Evolutionary conservation across 169 alveolate species (phyloP).

Genomic region (Theileria sp.): DNA sequence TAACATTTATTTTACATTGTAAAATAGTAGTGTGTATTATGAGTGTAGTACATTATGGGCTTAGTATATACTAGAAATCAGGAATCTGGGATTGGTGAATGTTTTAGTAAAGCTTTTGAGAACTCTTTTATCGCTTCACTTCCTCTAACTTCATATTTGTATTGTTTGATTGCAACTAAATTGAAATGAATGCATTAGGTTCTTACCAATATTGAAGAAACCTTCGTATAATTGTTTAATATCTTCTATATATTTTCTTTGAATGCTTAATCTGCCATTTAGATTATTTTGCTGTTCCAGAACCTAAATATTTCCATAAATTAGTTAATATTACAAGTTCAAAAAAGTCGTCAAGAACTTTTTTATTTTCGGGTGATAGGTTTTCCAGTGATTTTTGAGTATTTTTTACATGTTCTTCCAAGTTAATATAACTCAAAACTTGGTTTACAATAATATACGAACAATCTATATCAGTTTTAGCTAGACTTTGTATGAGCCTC

Average conservation of each 20-base stretch:
- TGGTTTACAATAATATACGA: conserved; percentile 95
- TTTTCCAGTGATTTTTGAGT: conserved; percentile 35
- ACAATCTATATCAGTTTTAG: conserved; percentile 92
- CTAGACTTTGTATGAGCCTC: conserved; percentile 93
- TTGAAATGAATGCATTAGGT: not conserved
- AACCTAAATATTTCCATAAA: not conserved
- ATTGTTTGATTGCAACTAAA: conserved; percentile 79
- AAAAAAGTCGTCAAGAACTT: conserved; percentile 22
- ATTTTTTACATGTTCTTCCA: conserved; percentile 27
- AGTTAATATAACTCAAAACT: conserved; percentile 79
- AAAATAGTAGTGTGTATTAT: not conserved
- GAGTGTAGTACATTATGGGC: not conserved
- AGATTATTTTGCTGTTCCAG: conserved; percentile 65
- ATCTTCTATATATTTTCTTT: conserved; percentile 91
- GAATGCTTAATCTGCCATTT: conserved; percentile 85
- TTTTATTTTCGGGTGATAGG: conserved; percentile 3
- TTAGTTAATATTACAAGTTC: not conserved
- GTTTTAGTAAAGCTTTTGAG: conserved; percentile 67
- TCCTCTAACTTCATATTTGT: conserved; percentile 89
- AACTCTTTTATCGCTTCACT: conserved; percentile 65
- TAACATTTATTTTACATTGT: not conserved
- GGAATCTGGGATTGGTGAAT: conserved; percentile 68
- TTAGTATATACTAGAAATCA: not conserved
- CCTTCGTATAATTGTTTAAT: conserved; percentile 91
- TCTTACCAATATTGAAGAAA: conserved; percentile 92